Conservation (phyloP, 1,284 basidiomycete species). For the Entoloma clypeatum region DNA sequence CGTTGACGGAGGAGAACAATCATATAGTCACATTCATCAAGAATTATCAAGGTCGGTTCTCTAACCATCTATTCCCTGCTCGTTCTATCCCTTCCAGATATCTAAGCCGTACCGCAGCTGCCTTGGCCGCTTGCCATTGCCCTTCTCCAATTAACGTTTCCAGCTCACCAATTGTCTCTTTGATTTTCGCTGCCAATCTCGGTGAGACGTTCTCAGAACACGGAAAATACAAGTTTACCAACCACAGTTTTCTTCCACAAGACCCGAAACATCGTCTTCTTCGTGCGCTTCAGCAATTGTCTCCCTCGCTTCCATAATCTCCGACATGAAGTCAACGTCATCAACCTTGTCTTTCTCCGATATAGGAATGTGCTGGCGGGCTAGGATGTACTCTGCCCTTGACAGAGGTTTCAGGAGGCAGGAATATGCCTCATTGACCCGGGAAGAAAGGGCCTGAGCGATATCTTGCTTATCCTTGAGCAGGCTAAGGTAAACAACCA, state of each 20-base stretch:
- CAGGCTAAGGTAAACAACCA: conserved; percentile 16
- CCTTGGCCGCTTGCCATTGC: conserved; percentile 57
- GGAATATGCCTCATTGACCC: conserved; percentile 75
- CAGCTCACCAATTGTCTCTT: conserved; percentile 45
- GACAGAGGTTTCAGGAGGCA: conserved; percentile 60
- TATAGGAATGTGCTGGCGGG: conserved; percentile 54
- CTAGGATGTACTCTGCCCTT: conserved; percentile 71
- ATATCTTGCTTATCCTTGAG: conserved; percentile 53
- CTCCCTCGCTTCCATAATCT: conserved; percentile 83
- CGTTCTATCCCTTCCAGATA: conserved; percentile 75
- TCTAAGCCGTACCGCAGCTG: conserved; percentile 65
- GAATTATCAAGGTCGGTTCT: too few species aligned
- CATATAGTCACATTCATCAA: conserved; percentile 5
- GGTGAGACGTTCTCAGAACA: conserved; percentile 5
- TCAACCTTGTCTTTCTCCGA: conserved; percentile 75
- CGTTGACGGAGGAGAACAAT: not conserved
- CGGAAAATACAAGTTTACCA: conserved; percentile 24
- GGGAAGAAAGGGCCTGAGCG: conserved; percentile 64
- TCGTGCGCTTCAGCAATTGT: conserved; percentile 68
- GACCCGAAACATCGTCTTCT: conserved; percentile 40
- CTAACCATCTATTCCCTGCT: conserved; percentile 59
- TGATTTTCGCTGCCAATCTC: conserved; percentile 47
- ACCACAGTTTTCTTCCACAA: conserved; percentile 64
- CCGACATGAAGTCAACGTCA: conserved; percentile 69
- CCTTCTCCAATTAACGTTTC: conserved; percentile 46